Evolutionary conservation across 495 filamentous ascomycete genomes (phyloP), one percentile per base, ranked within the genome.

Genomic region (Pyrenula aspistea): DNA sequence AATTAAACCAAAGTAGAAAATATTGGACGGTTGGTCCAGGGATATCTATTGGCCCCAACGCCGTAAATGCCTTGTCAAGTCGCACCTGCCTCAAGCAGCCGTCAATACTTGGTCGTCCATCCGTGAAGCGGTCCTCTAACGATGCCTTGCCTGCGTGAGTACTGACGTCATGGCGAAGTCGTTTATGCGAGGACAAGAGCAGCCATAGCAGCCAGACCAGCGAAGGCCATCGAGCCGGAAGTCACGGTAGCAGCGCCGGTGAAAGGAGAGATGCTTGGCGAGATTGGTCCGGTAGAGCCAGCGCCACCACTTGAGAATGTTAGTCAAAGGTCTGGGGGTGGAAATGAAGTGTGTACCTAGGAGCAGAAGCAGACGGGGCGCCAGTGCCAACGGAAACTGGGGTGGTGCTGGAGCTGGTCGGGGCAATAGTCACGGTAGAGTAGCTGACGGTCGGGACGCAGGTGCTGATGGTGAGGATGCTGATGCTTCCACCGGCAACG

Each of bases 141-240:
- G 31, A 42, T 42, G 4, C 8, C 31, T 42, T 42, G 31, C 31
- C 31, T 8, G 31, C 31, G 31, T 8, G 31, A 15, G 15, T 8
- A 8, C 31, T 15, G 15, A 42, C 8, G 31, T 42, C 4, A 42
- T 42, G 15, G 31, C n/a, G 31, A 42, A 65, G 63, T 65, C 51
- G 67, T 74, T 70, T 80, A 80, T 64, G 73, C 76, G 63, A 80
- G 63, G 71, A 80, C 71, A 71, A 78, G 67, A 66, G 76, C 77
- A 49, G 74, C 74, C 56, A 67, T 66, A 60, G 75, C 76, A 58
- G 76, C 75, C 23, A 66, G 66, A 68, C 71, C 73, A 58, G 76
- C 73, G 65, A 76, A 69, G 63, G 64, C 66, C 63, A 79, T 67
- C 51, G 74, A 77, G 71, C 68, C 67, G 66, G 67, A 66, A 62